Percentiles rank a stretch among this genome's conserved stretches.
phyloP scores from a whole-genome alignment of 2,329 filamentous ascomycete species.

The Neoarthrinium moseri region DNA sequence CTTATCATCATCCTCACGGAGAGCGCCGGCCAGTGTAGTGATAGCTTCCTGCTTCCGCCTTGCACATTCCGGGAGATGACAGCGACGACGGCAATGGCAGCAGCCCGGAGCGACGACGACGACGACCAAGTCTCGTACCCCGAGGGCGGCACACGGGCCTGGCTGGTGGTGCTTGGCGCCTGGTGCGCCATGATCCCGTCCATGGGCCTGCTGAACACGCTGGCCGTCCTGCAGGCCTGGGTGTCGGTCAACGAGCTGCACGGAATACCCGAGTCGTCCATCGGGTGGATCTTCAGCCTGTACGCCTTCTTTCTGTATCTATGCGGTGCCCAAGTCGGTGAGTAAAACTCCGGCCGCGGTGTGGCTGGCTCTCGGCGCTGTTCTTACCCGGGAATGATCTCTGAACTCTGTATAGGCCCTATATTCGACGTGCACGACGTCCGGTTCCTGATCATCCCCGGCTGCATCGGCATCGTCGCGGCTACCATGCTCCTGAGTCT shows the following conservation, averaged over 20 bases:
- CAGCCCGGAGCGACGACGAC: no score
- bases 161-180: constrained; percentile 69
- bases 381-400: background rate
- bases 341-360: no score
- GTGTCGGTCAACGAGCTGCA: constrained; percentile 62
- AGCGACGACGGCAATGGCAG: no score
- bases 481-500: constrained; percentile 45
- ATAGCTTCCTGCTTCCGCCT: no score
- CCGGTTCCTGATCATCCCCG: constrained; percentile 53
- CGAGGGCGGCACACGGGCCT: constrained; percentile 60
- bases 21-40: no score
- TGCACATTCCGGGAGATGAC: no score
- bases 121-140: no score
- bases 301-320: constrained; percentile 72
- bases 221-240: constrained; percentile 68
- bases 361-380: background rate
- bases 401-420: constrained; percentile 41
- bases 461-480: constrained; percentile 54
- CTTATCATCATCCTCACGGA: no score
- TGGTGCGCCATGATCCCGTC: constrained; percentile 65
- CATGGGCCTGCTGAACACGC: constrained; percentile 66
- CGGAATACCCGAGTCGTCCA: constrained; percentile 54
- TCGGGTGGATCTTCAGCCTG: constrained; percentile 73
- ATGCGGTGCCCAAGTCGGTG: constrained; percentile 65
- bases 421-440: constrained; percentile 70